Base-by-base conservation (phyloP, 2,329 filamentous ascomycete species). In the Penicillium sp. region DNA sequence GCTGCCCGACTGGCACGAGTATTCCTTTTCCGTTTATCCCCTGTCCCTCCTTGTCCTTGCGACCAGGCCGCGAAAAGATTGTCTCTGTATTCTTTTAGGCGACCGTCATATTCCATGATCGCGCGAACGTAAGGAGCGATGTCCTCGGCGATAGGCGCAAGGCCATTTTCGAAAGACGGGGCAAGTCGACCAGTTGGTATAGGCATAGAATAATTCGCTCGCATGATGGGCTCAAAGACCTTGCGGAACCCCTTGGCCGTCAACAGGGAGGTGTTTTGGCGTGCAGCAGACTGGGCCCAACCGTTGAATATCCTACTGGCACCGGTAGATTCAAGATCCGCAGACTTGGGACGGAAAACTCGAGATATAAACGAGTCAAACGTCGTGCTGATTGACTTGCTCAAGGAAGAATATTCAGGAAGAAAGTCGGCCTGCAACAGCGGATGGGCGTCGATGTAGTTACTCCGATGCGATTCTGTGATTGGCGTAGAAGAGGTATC, bases 51-150 rank as follows among this genome's bases (percentile, higher is more conserved):
- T 82, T 84, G 62, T 36, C 63, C 59, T 36, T 87, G 84, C 54
- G 84, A 86, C 13, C 90, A 75, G 1, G 92, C 73, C 55, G 81
- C 86, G 63, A 85, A 86, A 10, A 90, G 75, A 18, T 83, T 82
- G 7, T 85, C 72, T 11, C 91, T 85, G 63, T 91, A 85, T 60
- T 86, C 80, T 68, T 92, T 89, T 1, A 95, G 82, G 1, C 81
- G 82, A 19, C 86, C 79, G 66, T 98, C 94, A 70, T 89, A 90
- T 0, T 87, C 82, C 2, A 94, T 87, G 60, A 99, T 98, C 39
- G 84, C 83, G 11, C 96, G 89, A n/a, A 98, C 85, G 73, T 91
- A 98, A 0, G 96, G 95, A 0, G 92, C 93, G 2, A 98, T 81
- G 63, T 99, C 95, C 13, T 88, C 78, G 0, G 85, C 82, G 35